Percentiles rank a stretch among this genome's conserved stretches.
Evolutionary conservation across 768 basidiomycete genomes (phyloP).

Genomic region (Crepidotus variabilis): DNA sequence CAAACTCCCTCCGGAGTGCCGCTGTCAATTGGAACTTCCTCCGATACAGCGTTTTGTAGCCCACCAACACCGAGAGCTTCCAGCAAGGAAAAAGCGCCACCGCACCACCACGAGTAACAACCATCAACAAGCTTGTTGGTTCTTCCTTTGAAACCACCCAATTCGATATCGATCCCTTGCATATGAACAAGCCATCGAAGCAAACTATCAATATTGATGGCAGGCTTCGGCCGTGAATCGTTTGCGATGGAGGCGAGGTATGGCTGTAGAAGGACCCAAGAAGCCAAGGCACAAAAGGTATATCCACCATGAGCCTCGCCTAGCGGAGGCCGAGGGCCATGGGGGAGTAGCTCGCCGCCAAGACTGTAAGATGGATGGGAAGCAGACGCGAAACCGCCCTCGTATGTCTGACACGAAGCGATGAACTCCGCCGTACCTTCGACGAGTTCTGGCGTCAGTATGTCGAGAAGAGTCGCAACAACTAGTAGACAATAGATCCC

Average conservation of each 20-base stretch:
- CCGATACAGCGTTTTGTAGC: constrained; percentile 29
- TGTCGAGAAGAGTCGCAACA: constrained; percentile 75
- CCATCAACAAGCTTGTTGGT: constrained; percentile 99
- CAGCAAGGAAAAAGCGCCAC: constrained; percentile 77
- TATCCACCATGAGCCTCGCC: constrained; percentile 99
- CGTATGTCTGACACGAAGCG: constrained; percentile 92
- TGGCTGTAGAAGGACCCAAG: constrained; percentile 75
- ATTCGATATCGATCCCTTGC: constrained; percentile 79
- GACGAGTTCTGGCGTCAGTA: constrained; percentile 87
- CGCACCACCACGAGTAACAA: constrained; percentile 99
- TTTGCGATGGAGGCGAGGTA: constrained; percentile 23
- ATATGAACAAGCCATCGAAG: constrained; percentile 81
- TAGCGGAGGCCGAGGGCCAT: constrained; percentile 61
- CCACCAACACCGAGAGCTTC: constrained; percentile 52
- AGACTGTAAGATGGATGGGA: constrained; percentile 63
- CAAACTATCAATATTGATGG: constrained; percentile 56
- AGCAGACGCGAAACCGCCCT: constrained; percentile 88
- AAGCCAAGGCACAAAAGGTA: constrained; percentile 88
- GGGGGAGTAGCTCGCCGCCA: constrained; percentile 28
- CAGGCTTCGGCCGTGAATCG: constrained; percentile 21
- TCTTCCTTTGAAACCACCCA: constrained; percentile 90
- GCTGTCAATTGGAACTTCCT: constrained; percentile 20
- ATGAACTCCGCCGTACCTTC: constrained; percentile 75
- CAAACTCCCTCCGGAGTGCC: constrained; percentile 36
- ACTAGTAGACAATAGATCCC: constrained; percentile 92